Evolutionary conservation across 768 basidiomycete species (phyloP).

Genomic region (Leucogyrophana mollusca): DNA sequence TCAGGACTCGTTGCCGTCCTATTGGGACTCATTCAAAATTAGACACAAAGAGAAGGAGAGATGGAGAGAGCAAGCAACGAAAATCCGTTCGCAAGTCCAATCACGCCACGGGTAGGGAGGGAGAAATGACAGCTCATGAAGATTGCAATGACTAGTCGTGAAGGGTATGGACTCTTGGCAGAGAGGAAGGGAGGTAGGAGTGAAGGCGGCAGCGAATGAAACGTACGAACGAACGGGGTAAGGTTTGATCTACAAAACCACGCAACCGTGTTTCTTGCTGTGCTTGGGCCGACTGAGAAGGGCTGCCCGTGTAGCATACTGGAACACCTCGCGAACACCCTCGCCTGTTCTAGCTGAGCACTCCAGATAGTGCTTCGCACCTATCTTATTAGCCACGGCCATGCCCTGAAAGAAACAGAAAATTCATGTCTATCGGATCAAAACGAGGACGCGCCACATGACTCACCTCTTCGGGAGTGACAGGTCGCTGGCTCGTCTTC

Average conservation of each 20-base stretch:
- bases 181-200: constrained; percentile 11
- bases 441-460: not conserved
- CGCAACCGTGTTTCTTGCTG: constrained; percentile 41
- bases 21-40: constrained; percentile 5
- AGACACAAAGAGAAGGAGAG: constrained; percentile 4
- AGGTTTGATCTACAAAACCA: constrained; percentile 43
- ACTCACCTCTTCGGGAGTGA: constrained; percentile 87
- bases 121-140: constrained; percentile 34
- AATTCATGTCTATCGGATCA: not conserved
- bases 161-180: constrained; percentile 34
- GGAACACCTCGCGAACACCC: constrained; percentile 98
- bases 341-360: constrained; percentile 96
- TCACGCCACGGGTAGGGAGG: constrained; percentile 5
- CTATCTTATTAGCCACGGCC: constrained; percentile 95
- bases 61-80: constrained; percentile 1
- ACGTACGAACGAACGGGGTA: not conserved
- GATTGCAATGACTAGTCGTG: constrained; percentile 36
- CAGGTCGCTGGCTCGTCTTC: constrained; percentile 92
- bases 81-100: not conserved
- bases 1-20: constrained; percentile 1
- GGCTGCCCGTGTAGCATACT: constrained; percentile 93
- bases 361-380: constrained; percentile 94
- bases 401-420: constrained; percentile 61
- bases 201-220: constrained; percentile 11
- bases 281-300: constrained; percentile 59